A percentile compares a stretch with the other conserved stretches of the same genome.
These are phyloP conservation scores for Domatiomyces globalis DNA, from an alignment of 2,329 filamentous ascomycete genomes.

Conservation along the genomic window DNA sequence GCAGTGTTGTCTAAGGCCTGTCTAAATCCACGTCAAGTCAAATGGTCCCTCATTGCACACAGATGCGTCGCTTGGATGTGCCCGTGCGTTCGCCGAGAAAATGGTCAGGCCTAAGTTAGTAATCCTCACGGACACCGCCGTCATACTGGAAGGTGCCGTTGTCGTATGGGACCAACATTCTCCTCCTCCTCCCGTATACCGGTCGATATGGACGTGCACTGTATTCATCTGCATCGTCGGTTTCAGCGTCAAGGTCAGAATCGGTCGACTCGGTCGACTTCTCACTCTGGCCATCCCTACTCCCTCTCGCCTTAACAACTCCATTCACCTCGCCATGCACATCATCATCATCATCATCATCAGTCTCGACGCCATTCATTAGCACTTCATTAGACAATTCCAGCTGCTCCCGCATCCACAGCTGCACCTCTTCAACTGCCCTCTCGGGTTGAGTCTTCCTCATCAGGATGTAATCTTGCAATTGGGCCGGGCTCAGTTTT, in stretches of 20 bases:
- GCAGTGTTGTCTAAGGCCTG: too few relatives aligned
- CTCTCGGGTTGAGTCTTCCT: constrained; percentile 44
- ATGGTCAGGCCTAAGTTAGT: too few relatives aligned
- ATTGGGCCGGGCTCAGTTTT: constrained; percentile 45
- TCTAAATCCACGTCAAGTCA: too few relatives aligned
- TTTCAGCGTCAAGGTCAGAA: not conserved
- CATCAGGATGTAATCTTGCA: constrained; percentile 52
- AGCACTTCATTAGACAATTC: not conserved
- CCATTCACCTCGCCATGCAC: not conserved
- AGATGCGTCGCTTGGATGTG: too few relatives aligned
- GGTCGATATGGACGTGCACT: not conserved
- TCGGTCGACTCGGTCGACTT: not conserved
- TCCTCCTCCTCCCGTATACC: not conserved
- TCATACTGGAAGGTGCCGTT: too few relatives aligned
- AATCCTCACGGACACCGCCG: too few relatives aligned
- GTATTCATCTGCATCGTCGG: not conserved
- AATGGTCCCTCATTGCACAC: too few relatives aligned
- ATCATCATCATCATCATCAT: not conserved
- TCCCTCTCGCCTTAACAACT: not conserved
- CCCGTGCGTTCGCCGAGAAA: too few relatives aligned
- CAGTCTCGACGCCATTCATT: not conserved
- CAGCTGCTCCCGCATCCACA: not conserved
- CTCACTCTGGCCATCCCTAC: not conserved
- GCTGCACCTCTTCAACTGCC: constrained; percentile 40
- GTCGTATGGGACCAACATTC: not conserved